Percentiles rank a stretch among this genome's conserved stretches.
Evolutionary conservation across 1,284 basidiomycete genomes (phyloP).

Genomic region (Ustilago lituana): DNA sequence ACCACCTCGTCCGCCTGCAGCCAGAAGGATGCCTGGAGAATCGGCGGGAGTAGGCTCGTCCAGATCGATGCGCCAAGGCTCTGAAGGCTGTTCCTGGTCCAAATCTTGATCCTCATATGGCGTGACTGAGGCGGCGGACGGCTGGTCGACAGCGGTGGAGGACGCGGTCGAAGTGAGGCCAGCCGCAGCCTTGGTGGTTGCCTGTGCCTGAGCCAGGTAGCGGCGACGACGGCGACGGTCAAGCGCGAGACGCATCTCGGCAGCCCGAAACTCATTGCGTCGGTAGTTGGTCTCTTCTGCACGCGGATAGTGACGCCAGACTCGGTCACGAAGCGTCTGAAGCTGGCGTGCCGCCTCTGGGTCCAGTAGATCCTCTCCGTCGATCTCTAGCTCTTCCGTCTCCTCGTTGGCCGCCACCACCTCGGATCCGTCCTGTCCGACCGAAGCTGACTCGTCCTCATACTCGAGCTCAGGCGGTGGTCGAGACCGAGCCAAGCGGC

Average conservation of each 20-base stretch:
- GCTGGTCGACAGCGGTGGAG: slow-evolving; percentile 14
- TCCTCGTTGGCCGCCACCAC: slow-evolving; percentile 1
- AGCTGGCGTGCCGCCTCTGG: slow-evolving; percentile 36
- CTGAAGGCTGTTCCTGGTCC: slow-evolving; percentile 14
- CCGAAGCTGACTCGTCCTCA: neutral
- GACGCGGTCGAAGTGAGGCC: slow-evolving; percentile 1
- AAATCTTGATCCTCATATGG: slow-evolving; percentile 34
- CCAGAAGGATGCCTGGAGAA: slow-evolving; percentile 56
- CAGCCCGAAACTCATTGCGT: slow-evolving; percentile 54
- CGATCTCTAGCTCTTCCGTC: slow-evolving; percentile 21
- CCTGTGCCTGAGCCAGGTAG: slow-evolving; percentile 16
- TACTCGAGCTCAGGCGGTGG: slow-evolving; percentile 28
- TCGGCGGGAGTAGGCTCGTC: slow-evolving; percentile 52
- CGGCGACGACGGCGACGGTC: slow-evolving; percentile 47
- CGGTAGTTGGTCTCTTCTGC: slow-evolving; percentile 60
- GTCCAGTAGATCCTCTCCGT: slow-evolving; percentile 47
- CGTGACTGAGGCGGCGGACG: slow-evolving; percentile 45
- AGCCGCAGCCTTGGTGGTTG: slow-evolving; percentile 7
- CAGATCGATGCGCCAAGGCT: slow-evolving; percentile 56
- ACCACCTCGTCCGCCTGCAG: slow-evolving; percentile 82
- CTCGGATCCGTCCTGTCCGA: neutral
- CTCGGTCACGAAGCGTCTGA: slow-evolving; percentile 48
- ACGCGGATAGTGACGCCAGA: slow-evolving; percentile 66
- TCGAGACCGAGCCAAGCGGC: slow-evolving; percentile 8
- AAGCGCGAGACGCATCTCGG: slow-evolving; percentile 55